A percentile compares a stretch with the other conserved stretches of the same genome.
Conservation (phyloP, 2,329 filamentous ascomycete genomes). For the Aspergillus hortae region DNA sequence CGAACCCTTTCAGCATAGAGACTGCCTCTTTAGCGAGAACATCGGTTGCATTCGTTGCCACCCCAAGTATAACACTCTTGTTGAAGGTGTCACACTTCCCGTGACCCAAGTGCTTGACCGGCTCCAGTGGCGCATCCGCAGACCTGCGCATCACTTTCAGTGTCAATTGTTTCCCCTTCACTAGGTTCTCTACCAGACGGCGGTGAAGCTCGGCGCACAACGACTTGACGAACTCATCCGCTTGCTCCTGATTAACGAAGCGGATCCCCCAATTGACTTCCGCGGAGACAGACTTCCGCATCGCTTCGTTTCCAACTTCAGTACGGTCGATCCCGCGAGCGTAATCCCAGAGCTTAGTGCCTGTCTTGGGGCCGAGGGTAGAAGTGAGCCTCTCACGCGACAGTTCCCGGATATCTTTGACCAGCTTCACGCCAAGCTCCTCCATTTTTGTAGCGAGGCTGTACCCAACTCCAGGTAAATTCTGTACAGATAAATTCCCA, state of each 20-base stretch:
- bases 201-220: conserved; percentile 81
- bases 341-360: conserved; percentile 86
- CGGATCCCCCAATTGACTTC: conserved; percentile 98
- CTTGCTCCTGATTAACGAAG: conserved; percentile 87
- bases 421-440: conserved; percentile 75
- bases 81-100: conserved; percentile 94
- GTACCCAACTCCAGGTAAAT: conserved; percentile 86
- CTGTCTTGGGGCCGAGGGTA: conserved; percentile 83
- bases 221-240: conserved; percentile 84
- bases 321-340: conserved; percentile 79
- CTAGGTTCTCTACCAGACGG: conserved; percentile 74
- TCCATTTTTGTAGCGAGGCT: conserved; percentile 85
- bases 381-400: conserved; percentile 72
- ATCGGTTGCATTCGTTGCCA: conserved; percentile 73
- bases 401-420: conserved; percentile 76
- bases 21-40: conserved; percentile 76
- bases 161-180: conserved; percentile 83
- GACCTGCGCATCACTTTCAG: conserved; percentile 93
- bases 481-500: conserved; percentile 70
- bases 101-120: conserved; percentile 89
- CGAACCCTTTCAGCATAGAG: conserved; percentile 76
- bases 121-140: conserved; percentile 81
- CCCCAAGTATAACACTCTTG: conserved; percentile 77
- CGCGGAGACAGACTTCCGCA: conserved; percentile 91
- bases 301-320: conserved; percentile 80